A percentile compares a stretch with the other conserved stretches of the same genome.
Conservation (phyloP, 2,329 filamentous ascomycete species). For the Phaeosphaeria sp. region DNA sequence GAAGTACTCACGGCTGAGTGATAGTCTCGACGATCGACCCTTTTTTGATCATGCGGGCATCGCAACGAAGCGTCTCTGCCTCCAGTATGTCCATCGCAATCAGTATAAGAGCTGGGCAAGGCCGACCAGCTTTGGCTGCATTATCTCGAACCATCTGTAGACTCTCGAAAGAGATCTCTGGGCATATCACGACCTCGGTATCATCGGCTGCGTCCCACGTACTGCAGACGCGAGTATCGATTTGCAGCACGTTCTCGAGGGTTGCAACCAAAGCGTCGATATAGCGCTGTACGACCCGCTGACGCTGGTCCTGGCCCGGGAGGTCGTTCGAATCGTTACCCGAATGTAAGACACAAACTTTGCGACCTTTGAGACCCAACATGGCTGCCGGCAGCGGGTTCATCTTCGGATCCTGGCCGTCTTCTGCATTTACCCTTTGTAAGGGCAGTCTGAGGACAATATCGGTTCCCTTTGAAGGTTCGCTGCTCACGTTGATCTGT, state of each 20-base stretch:
- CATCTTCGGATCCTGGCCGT: not conserved
- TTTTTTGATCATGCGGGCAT: slow-evolving; percentile 26
- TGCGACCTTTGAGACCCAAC: slow-evolving; percentile 14
- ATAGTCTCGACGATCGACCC: slow-evolving; percentile 34
- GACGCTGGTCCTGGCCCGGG: not conserved
- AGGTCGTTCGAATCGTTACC: not conserved
- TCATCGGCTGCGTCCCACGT: slow-evolving; percentile 20
- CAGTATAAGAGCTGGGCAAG: slow-evolving; percentile 29
- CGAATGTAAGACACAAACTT: slow-evolving; percentile 24
- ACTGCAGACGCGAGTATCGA: slow-evolving; percentile 18
- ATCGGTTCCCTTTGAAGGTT: slow-evolving; percentile 8
- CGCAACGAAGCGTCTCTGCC: slow-evolving; percentile 33
- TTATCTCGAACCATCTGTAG: slow-evolving; percentile 20
- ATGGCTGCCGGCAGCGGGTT: slow-evolving; percentile 5
- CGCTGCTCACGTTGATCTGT: slow-evolving; percentile 22
- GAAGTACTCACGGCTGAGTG: slow-evolving; percentile 33
- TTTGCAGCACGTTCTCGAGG: slow-evolving; percentile 20
- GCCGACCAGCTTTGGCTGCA: slow-evolving; percentile 1
- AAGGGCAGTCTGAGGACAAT: slow-evolving; percentile 10
- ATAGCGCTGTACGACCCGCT: slow-evolving; percentile 14
- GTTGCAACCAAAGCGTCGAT: slow-evolving; percentile 19
- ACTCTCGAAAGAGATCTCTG: slow-evolving; percentile 33
- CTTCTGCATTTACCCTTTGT: not conserved
- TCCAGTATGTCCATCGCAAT: slow-evolving; percentile 34
- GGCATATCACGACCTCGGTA: slow-evolving; percentile 32